Evolutionary conservation across 2,329 filamentous ascomycete species (phyloP), one percentile per base, ranked within the genome.

Genomic region (Ambrosiella xylebori): DNA sequence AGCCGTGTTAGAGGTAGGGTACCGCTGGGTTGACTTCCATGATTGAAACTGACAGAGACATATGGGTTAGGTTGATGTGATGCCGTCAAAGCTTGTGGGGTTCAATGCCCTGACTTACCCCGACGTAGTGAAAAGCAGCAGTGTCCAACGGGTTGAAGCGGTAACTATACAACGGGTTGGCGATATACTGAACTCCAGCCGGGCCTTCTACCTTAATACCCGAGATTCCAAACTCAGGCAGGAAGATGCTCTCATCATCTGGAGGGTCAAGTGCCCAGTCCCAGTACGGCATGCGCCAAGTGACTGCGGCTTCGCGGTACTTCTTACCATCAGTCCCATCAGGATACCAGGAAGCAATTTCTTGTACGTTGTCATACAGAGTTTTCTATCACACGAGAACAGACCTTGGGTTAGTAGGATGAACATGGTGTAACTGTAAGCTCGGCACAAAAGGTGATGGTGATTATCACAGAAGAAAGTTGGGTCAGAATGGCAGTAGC

Each of bases 151-250:
- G 81, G 50, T 75, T 74, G 63, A 85, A 85, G 1, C 70, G 69
- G 63, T 81, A 84, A 27, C 73, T 74, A 63, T 76, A 82, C 3
- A 85, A 71, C 2, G 82, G 82, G 61, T 85, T 85, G 1, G 73
- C 68, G 45, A 85, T 84, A 1, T 66, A 68, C 62, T 79, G 78
- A 13, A 67, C 62, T 3, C 78, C 79, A 44, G 73, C 76, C 37
- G 81, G 80, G 0, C 80, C 80, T 56, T 75, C 71, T 11, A 82
- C 71, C 36, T 71, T 66, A 41, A 84, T 71, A 1, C 71, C 70
- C 1, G 73, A 70, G 51, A 79, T 71, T 66, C 72, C 78, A 35
- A 71, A 73, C 17, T 69, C 64, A 2, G 67, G 63, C 4, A 63
- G 77, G 68, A 65, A 78, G 65, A 76, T 71, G 56, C 72, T 75